phyloP scores from a whole-genome alignment of 305 asterid genomes.

The Fraxinus sp. region DNA sequence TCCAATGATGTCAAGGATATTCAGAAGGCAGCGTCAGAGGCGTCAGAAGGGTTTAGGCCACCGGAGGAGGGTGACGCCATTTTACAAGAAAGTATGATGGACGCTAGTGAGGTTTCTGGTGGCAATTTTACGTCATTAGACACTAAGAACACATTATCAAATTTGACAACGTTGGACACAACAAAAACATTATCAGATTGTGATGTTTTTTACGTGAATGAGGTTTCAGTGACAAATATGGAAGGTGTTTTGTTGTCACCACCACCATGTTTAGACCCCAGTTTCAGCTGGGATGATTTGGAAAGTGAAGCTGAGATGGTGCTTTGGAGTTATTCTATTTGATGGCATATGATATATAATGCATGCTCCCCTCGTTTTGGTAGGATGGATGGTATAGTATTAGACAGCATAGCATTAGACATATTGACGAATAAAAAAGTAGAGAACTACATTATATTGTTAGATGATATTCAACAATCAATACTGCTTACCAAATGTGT shows the following conservation, averaged over 20 bases:
- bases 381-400: not conserved
- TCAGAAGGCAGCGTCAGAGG: constrained; percentile 32
- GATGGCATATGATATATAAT: not conserved
- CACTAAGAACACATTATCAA: not conserved
- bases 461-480: not conserved
- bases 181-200: not conserved
- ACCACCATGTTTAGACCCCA: constrained; percentile 21
- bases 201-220: constrained; percentile 1
- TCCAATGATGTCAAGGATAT: constrained; percentile 43
- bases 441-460: not conserved
- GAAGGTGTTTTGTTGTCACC: constrained; percentile 37
- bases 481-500: not conserved
- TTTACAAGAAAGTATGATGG: not conserved
- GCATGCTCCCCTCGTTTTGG: not conserved
- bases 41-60: constrained; percentile 36
- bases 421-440: not conserved
- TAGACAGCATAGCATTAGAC: not conserved
- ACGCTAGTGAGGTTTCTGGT: not conserved
- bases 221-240: not conserved
- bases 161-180: not conserved
- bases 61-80: not conserved
- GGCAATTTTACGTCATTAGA: not conserved
- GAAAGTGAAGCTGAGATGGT: constrained; percentile 43
- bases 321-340: constrained; percentile 36
- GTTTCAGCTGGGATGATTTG: constrained; percentile 28